Conservation (phyloP, 768 basidiomycete genomes). For the Atractiella rhizophila region DNA sequence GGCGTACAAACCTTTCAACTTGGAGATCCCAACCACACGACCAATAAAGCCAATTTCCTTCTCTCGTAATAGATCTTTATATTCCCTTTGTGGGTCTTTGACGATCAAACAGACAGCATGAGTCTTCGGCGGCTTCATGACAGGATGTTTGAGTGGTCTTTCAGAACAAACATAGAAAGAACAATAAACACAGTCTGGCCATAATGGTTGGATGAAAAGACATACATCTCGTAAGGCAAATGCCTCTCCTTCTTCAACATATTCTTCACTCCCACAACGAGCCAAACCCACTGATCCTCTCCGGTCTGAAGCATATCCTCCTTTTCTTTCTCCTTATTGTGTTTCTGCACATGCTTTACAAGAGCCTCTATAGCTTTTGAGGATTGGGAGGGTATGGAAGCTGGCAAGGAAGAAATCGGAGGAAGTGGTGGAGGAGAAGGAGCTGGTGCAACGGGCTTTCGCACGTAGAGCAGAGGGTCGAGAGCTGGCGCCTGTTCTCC, state of each 20-base stretch:
- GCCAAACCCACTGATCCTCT: constrained; percentile 68
- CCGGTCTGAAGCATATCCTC: constrained; percentile 33
- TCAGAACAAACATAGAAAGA: no score
- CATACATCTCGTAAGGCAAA: constrained; percentile 27
- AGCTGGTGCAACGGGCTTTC: no score
- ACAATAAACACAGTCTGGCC: no score
- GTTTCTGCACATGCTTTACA: constrained; percentile 40
- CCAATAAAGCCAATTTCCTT: constrained; percentile 68
- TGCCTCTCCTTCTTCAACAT: constrained; percentile 58
- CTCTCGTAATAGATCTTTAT: constrained; percentile 67
- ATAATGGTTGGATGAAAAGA: no score
- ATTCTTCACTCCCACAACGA: constrained; percentile 62
- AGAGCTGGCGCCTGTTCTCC: no score
- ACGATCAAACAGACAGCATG: constrained; percentile 72
- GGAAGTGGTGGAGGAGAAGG: no score
- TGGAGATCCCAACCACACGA: constrained; percentile 66
- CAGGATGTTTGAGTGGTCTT: constrained; percentile 51
- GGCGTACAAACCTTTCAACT: constrained; percentile 80
- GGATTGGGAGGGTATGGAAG: no score
- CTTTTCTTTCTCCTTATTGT: constrained; percentile 39
- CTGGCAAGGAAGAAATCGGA: no score
- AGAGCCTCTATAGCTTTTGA: constrained; percentile 55
- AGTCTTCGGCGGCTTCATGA: constrained; percentile 56
- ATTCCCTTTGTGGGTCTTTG: constrained; percentile 84
- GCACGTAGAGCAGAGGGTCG: no score